A percentile compares a stretch with the other conserved stretches of the same genome.
phyloP scores from a whole-genome alignment of 495 filamentous ascomycete genomes.

The Penicillium bialowiezense region DNA sequence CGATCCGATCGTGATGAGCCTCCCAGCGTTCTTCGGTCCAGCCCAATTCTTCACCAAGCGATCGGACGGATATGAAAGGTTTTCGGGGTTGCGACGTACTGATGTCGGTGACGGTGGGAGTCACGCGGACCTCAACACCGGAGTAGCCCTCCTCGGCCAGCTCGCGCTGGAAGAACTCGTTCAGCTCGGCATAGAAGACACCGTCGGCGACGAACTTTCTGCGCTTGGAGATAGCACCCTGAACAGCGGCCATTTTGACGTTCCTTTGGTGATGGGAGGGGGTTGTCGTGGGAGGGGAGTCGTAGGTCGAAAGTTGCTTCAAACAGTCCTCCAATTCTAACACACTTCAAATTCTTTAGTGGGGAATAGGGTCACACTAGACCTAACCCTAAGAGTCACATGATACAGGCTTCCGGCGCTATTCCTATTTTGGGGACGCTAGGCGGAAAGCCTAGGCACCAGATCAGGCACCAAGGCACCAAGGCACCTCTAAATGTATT shows the following conservation, averaged over 20 bases:
- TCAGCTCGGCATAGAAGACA: constrained; percentile 99
- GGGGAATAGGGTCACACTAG: constrained; percentile 44
- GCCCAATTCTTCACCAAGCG: constrained; percentile 10
- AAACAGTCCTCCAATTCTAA: constrained; percentile 30
- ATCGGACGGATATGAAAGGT: constrained; percentile 8
- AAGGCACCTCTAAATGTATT: too few species aligned
- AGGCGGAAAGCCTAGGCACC: too few species aligned
- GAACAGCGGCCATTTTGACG: constrained; percentile 64
- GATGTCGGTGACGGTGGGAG: constrained; percentile 99
- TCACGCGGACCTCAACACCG: constrained; percentile 98
- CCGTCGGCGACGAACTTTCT: constrained; percentile 99
- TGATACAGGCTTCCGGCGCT: constrained; percentile 31
- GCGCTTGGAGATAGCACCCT: constrained; percentile 86
- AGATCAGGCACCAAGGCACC: constrained; percentile 5
- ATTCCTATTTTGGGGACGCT: constrained; percentile 12
- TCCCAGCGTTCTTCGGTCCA: constrained; percentile 9
- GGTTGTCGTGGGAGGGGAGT: constrained; percentile 39
- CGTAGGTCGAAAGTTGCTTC: constrained; percentile 28
- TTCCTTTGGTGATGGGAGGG: constrained; percentile 33
- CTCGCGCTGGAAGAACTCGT: constrained; percentile 99
- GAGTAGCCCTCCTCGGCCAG: constrained; percentile 99
- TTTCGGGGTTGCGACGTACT: constrained; percentile 52
- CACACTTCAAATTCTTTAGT: constrained; percentile 34
- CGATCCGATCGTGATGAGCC: constrained; percentile 1
- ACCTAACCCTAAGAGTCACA: constrained; percentile 42